A percentile compares a stretch with the other conserved stretches of the same genome.
phyloP scores from a whole-genome alignment of 257 asterid species.

The Capsicum chinense region DNA sequence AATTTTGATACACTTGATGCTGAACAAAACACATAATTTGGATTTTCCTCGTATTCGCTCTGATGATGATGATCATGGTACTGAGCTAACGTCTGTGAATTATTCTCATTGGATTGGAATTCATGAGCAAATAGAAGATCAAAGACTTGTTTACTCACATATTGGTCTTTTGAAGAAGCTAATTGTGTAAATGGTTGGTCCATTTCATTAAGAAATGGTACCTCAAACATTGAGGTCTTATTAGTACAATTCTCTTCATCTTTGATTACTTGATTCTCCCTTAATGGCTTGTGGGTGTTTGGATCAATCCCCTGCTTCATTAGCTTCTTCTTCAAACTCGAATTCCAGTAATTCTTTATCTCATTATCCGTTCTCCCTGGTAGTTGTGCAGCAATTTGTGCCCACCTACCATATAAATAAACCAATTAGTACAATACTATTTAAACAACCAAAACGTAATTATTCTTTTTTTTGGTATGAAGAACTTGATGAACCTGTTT shows the following conservation, averaged over 20 bases:
- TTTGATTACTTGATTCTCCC: slow-evolving; percentile 30
- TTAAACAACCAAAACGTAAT: background rate
- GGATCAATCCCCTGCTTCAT: slow-evolving; percentile 86
- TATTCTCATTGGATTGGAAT: slow-evolving; percentile 41
- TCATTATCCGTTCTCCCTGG: slow-evolving; percentile 94
- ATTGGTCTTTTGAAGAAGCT: slow-evolving; percentile 6
- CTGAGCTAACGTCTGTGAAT: background rate
- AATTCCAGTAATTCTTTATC: slow-evolving; percentile 87
- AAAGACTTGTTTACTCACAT: slow-evolving; percentile 44
- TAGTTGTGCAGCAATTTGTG: slow-evolving; percentile 79
- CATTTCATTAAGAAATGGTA: slow-evolving; percentile 30
- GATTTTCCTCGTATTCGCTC: slow-evolving; percentile 33
- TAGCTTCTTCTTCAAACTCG: slow-evolving; percentile 75
- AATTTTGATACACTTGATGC: slow-evolving; percentile 52
- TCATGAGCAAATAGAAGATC: slow-evolving; percentile 64
- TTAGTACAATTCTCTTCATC: slow-evolving; percentile 35
- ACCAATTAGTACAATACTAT: background rate
- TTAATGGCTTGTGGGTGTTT: slow-evolving; percentile 63
- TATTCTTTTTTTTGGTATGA: background rate
- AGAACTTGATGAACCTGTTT: slow-evolving; percentile 48
- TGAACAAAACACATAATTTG: slow-evolving; percentile 40
- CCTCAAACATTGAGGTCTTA: slow-evolving; percentile 28
- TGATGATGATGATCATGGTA: background rate
- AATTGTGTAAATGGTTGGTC: slow-evolving; percentile 34
- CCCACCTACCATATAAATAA: slow-evolving; percentile 64